Evolutionary conservation across 2,329 filamentous ascomycete genomes (phyloP).

Genomic region (Epichloe amarillans): DNA sequence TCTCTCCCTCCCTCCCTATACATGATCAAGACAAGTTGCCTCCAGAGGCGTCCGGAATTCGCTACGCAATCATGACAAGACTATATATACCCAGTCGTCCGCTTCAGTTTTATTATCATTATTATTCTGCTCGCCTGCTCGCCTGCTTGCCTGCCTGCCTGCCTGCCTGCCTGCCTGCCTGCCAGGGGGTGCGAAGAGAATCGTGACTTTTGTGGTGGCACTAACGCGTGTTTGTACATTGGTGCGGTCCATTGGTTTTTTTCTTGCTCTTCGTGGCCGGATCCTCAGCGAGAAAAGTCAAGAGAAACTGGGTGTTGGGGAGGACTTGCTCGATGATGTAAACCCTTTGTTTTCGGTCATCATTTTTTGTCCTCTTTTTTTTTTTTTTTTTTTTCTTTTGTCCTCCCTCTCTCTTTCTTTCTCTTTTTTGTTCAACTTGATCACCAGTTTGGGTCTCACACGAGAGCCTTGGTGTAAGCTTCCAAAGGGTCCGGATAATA

Average conservation of each 20-base stretch:
- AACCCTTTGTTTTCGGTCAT: neutral
- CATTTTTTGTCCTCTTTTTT: neutral
- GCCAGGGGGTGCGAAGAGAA: constrained; percentile 3
- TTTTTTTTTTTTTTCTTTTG: neutral
- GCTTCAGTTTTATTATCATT: constrained; percentile 8
- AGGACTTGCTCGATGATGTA: neutral
- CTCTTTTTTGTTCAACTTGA: neutral
- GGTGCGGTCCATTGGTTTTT: neutral
- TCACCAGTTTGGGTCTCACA: neutral
- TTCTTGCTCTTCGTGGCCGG: neutral
- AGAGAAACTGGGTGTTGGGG: constrained; percentile 1
- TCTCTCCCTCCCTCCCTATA: neutral
- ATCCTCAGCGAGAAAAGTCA: neutral
- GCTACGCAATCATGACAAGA: constrained; percentile 19
- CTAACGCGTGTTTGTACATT: neutral
- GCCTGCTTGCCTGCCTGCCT: constrained; percentile 5
- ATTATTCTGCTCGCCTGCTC: neutral
- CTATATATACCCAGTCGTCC: constrained; percentile 17
- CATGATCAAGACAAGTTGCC: neutral
- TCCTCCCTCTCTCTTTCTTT: neutral
- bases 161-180: too few relatives aligned
- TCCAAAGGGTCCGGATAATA: neutral
- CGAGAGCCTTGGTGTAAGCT: neutral
- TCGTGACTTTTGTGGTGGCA: neutral
- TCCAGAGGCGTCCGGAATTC: constrained; percentile 7